phyloP scores from a whole-genome alignment of 305 asterid genomes.

The Stenogyne calaminthoides region DNA sequence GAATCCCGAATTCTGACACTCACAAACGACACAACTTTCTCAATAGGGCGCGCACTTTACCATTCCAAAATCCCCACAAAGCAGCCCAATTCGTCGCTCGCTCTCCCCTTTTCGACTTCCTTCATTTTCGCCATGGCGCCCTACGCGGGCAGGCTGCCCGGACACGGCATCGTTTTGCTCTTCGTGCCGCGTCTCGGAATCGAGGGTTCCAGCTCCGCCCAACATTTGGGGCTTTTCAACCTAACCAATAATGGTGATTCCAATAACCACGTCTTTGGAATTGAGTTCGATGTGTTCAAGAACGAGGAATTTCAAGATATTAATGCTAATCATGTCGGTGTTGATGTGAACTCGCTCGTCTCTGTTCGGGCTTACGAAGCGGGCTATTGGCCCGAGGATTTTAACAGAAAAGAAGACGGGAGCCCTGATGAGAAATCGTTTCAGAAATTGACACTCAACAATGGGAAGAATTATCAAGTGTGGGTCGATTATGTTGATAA shows the following conservation, averaged over 20 bases:
- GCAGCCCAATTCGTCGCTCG: conserved; percentile 43
- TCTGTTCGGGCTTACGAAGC: conserved; percentile 49
- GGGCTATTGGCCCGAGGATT: conserved; percentile 50
- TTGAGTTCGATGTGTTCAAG: conserved; percentile 71
- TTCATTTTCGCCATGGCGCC: conserved; percentile 85
- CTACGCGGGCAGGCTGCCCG: conserved; percentile 45
- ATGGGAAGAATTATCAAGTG: conserved; percentile 66
- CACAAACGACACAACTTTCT: conserved; percentile 47
- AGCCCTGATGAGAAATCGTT: conserved; percentile 35
- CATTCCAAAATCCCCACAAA: conserved; percentile 52
- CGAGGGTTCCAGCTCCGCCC: conserved; percentile 48
- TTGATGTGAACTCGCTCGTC: conserved; percentile 59
- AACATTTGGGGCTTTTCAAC: conserved; percentile 61
- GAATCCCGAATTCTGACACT: conserved; percentile 58
- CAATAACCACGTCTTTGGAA: conserved; percentile 56
- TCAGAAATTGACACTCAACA: conserved; percentile 39
- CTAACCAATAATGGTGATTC: conserved; percentile 43
- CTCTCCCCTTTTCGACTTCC: conserved; percentile 63
- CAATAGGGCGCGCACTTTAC: conserved; percentile 66
- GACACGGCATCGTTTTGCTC: conserved; percentile 76
- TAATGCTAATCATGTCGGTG: conserved; percentile 58
- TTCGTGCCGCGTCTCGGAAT: conserved; percentile 54
- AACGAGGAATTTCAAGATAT: conserved; percentile 62
- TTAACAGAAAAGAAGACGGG: neutral
- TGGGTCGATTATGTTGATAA: conserved; percentile 69